Percentiles rank a stretch among this genome's conserved stretches.
Conservation (phyloP, 192 early-diverging fungal species). For the Thamnidium elegans region DNA sequence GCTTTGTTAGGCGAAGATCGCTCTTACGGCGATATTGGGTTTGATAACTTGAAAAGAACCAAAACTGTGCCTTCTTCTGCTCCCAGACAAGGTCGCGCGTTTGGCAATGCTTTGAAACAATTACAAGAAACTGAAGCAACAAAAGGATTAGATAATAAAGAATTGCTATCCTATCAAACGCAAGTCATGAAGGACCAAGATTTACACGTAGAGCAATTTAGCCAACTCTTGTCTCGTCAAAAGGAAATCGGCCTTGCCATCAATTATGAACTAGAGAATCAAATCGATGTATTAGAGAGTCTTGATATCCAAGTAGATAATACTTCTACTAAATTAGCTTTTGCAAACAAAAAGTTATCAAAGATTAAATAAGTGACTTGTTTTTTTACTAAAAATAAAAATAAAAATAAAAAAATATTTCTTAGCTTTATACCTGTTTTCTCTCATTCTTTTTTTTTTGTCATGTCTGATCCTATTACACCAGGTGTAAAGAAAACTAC, state of each 20-base stretch:
- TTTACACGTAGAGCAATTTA: conserved; percentile 65
- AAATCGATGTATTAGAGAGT: conserved; percentile 83
- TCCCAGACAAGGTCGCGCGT: conserved; percentile 10
- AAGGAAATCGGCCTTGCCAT: conserved; percentile 84
- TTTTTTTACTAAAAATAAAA: background rate
- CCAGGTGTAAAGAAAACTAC: conserved; percentile 21
- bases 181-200: conserved; percentile 84
- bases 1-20: conserved; percentile 35
- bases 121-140: conserved; percentile 72
- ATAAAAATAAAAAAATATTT: background rate
- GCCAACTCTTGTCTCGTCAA: conserved; percentile 73
- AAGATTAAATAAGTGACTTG: conserved; percentile 48
- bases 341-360: conserved; percentile 76
- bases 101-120: conserved; percentile 4
- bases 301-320: conserved; percentile 74
- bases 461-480: conserved; percentile 18
- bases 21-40: background rate
- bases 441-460: background rate
- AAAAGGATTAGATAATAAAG: conserved; percentile 70
- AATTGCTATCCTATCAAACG: conserved; percentile 74
- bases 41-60: background rate
- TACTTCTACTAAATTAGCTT: conserved; percentile 67
- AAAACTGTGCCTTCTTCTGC: background rate
- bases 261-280: conserved; percentile 83
- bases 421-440: background rate